Evolutionary conservation across 2,329 filamentous ascomycete species (phyloP).

Genomic region (Aspergillus candidus): DNA sequence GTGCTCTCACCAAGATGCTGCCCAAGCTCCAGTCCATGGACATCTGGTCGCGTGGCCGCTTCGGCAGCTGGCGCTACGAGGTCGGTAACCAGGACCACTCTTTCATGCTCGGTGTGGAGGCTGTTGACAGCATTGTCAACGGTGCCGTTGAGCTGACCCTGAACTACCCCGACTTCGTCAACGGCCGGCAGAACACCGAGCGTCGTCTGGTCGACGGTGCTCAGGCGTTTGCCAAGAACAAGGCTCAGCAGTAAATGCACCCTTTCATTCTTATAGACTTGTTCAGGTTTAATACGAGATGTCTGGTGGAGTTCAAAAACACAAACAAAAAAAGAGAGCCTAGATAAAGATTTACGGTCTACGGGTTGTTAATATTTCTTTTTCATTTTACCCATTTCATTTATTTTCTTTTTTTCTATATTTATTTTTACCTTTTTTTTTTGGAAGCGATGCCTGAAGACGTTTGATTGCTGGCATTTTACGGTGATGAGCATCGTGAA

Average conservation of each 20-base stretch:
- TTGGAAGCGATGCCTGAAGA: constrained; percentile 30
- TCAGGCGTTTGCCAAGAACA: constrained; percentile 50
- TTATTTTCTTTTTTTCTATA: constrained; percentile 6
- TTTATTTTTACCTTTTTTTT: constrained; percentile 2
- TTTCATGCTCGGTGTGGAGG: constrained; percentile 95
- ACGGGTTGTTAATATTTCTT: constrained; percentile 2
- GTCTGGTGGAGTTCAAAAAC: constrained; percentile 9
- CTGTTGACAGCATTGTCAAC: constrained; percentile 81
- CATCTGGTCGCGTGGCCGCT: constrained; percentile 93
- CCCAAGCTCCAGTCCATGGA: constrained; percentile 86
- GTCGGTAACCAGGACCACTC: constrained; percentile 96
- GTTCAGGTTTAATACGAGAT: constrained; percentile 17
- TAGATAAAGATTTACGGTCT: constrained; percentile 16
- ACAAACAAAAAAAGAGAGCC: constrained; percentile 7
- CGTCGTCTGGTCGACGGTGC: constrained; percentile 57
- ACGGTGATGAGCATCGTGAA: constrained; percentile 17
- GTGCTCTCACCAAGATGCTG: constrained; percentile 83
- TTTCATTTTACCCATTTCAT: constrained; percentile 5
- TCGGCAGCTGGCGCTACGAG: constrained; percentile 98
- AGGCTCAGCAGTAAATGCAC: constrained; percentile 23
- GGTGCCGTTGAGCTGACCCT: constrained; percentile 86
- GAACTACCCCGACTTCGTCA: constrained; percentile 97
- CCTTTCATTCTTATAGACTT: constrained; percentile 11
- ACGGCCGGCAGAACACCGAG: constrained; percentile 59
- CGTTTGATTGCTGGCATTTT: constrained; percentile 27